These are phyloP conservation scores for Hamigera avellanea DNA, from an alignment of 495 filamentous ascomycete species.

Conservation along the genomic window DNA sequence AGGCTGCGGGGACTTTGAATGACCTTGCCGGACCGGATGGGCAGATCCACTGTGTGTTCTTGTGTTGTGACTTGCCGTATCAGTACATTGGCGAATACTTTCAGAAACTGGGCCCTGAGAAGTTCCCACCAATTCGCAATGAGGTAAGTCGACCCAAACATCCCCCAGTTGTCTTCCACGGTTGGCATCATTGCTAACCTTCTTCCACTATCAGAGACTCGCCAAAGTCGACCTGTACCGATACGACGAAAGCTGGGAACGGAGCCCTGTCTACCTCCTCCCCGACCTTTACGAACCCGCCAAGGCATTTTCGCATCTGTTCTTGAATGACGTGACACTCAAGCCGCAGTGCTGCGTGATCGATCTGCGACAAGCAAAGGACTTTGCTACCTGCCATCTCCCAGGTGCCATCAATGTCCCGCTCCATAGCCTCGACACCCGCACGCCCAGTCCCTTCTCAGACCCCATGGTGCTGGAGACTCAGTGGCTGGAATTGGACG, in stretches of 20 bases:
- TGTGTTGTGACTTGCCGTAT: too few species aligned
- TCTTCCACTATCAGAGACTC: constrained; percentile 19
- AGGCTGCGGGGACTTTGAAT: too few species aligned
- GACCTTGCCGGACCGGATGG: too few species aligned
- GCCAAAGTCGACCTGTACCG: constrained; percentile 39
- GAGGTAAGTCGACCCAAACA: constrained; percentile 28
- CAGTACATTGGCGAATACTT: too few species aligned
- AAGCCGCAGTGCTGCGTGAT: constrained; percentile 21
- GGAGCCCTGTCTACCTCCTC: constrained; percentile 26
- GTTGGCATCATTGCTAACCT: not conserved
- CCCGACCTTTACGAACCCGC: constrained; percentile 22
- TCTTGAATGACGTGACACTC: constrained; percentile 14
- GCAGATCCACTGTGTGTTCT: too few species aligned
- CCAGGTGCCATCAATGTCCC: constrained; percentile 33
- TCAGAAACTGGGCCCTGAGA: constrained; percentile 33
- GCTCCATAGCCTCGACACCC: too few species aligned
- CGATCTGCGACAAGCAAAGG: constrained; percentile 26
- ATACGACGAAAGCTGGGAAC: constrained; percentile 44
- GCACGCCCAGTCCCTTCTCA: too few species aligned
- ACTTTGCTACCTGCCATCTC: constrained; percentile 33
- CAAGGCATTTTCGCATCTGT: constrained; percentile 12
- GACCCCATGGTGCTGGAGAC: too few species aligned
- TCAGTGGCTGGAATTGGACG: constrained; percentile 36
- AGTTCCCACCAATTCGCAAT: constrained; percentile 47
- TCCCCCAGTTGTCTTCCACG: not conserved